Evolutionary conservation across 75 land plant genomes (phyloP), one percentile per base, ranked within the genome.

Genomic region (Adiantum capillusveneris): DNA sequence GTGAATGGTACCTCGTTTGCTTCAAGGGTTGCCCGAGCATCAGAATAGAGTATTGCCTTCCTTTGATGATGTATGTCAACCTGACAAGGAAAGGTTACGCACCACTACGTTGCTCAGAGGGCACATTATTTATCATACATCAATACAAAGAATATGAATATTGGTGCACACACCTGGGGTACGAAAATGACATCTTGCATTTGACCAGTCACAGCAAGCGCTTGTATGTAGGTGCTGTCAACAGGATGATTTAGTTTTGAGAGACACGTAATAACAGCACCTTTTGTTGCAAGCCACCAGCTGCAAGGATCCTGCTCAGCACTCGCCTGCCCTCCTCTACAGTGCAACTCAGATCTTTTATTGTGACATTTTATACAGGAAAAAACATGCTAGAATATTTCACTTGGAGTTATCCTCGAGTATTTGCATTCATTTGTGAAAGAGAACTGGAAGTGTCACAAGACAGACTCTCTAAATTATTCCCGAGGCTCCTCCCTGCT

Each of bases 181-280:
- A 77, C 45, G 0, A 77, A 37, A 27, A 77, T 73, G 14, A 77
- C 62, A 58, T 77, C 69, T 69, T 77, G 79, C 79, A 77, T 77
- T 63, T 77, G 79, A 12, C 79, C 79, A 14, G 79, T 77, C 37
- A 77, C 46, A 37, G 79, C 65, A 50, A 77, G 30, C 22, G 70
- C 79, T 25, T 56, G 55, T 24, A 58, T 68, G 18, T 14, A 29
- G 11, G 56, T 9, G 46, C 20, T 18, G 25, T 45, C 55, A n/a
- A 48, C 51, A n/a, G 52, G 51, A 25, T 43, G 25, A 34, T 50
- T 57, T 24, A 56, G 46, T 6, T 17, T 28, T 18, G 17, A 19
- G 14, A 66, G n/a, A 45, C 75, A 72, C 27, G 41, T 18, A 11
- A 44, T 36, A 44, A 77, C 62, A 16, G 78, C 79, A 28, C 61